Conservation (phyloP, 139 green algal genomes). For the Micractinium sp. region DNA sequence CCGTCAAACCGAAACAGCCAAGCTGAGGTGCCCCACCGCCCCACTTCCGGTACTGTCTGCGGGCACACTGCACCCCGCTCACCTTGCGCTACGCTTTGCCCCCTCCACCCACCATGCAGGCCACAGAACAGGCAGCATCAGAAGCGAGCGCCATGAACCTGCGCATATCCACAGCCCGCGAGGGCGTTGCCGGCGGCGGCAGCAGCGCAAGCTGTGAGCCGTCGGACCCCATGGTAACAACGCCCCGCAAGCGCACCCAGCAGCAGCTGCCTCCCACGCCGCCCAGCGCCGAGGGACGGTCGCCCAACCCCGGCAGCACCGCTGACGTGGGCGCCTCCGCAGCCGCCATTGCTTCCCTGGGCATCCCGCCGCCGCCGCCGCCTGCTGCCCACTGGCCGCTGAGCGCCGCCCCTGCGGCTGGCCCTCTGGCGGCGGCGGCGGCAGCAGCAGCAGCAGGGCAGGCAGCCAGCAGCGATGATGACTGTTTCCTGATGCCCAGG, state of each 20-base stretch:
- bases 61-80: no score
- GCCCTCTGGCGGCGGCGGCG: background rate
- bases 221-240: background rate
- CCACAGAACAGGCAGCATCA: background rate
- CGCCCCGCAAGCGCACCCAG: background rate
- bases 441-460: no score
- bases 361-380: background rate
- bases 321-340: background rate
- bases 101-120: background rate
- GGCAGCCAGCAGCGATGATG: background rate
- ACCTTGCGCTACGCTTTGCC: no score
- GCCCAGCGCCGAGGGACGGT: background rate
- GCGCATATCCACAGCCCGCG: background rate
- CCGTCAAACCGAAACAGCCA: no score
- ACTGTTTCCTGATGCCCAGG: background rate
- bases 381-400: background rate
- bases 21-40: no score
- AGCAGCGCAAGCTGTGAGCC: background rate
- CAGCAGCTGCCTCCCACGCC: background rate
- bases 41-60: no score
- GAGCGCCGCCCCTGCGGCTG: background rate
- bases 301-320: background rate
- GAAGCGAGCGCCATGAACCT: background rate
- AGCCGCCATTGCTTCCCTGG: no score
- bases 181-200: background rate